Conservation (phyloP, 2,329 filamentous ascomycete species). For the Moelleriella libera region DNA sequence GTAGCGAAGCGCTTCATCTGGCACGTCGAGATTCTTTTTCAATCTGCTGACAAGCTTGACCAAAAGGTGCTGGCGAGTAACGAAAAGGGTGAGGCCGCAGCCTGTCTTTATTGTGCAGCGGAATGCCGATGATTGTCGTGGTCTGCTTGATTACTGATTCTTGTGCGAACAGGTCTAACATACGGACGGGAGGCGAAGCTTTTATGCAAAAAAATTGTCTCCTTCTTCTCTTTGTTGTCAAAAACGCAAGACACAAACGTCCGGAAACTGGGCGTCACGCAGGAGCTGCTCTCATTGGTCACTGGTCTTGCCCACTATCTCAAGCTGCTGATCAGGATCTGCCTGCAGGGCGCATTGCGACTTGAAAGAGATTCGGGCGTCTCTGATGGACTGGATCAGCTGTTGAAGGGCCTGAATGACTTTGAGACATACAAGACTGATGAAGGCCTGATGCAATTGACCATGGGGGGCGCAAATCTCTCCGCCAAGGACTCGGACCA, state of each 20-base stretch:
- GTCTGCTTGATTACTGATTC: not conserved
- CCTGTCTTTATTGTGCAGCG: no score
- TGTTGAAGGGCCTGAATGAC: slow-evolving; percentile 70
- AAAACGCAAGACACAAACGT: slow-evolving; percentile 89
- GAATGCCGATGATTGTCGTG: no score
- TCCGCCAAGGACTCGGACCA: slow-evolving; percentile 72
- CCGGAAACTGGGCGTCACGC: slow-evolving; percentile 85
- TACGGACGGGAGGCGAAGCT: slow-evolving; percentile 95
- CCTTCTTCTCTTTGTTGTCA: slow-evolving; percentile 88
- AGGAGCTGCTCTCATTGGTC: slow-evolving; percentile 93
- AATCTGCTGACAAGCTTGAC: slow-evolving; percentile 76
- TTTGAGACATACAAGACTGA: slow-evolving; percentile 66
- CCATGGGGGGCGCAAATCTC: slow-evolving; percentile 48
- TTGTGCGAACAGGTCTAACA: slow-evolving; percentile 49
- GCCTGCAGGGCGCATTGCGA: slow-evolving; percentile 81
- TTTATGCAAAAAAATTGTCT: slow-evolving; percentile 98
- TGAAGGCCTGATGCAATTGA: slow-evolving; percentile 54
- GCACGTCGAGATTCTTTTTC: slow-evolving; percentile 88
- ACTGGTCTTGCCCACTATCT: slow-evolving; percentile 94
- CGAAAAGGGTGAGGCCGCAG: slow-evolving; percentile 52
- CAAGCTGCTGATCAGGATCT: slow-evolving; percentile 93
- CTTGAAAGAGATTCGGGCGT: slow-evolving; percentile 72
- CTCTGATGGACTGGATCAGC: slow-evolving; percentile 63
- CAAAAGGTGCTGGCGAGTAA: slow-evolving; percentile 51
- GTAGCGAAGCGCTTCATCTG: slow-evolving; percentile 93